These are phyloP conservation scores for Orbilia ellipsospora DNA, from an alignment of 2,329 filamentous ascomycete species.

Conservation along the genomic window DNA sequence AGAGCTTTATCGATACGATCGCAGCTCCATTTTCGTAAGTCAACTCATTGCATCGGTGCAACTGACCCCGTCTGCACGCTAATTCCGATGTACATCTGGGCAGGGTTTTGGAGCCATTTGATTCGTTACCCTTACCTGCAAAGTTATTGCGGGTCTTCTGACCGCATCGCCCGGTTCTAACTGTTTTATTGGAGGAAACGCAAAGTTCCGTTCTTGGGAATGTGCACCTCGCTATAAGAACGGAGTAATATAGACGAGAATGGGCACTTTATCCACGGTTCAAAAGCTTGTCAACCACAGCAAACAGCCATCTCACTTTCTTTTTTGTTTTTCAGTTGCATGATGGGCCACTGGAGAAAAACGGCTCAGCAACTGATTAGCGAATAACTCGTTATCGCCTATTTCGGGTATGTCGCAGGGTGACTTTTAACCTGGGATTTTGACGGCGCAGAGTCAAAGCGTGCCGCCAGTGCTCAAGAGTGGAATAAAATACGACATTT, in stretches of 20 bases:
- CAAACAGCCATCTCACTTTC: background rate
- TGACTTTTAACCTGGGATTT: conserved; percentile 17
- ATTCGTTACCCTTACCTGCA: conserved; percentile 1
- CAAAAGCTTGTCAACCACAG: conserved; percentile 24
- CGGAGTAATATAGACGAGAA: conserved; percentile 39
- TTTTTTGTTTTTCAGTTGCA: background rate
- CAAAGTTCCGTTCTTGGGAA: conserved; percentile 21
- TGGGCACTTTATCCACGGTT: conserved; percentile 50
- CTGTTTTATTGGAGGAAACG: conserved; percentile 45
- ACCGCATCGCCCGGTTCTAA: conserved; percentile 32
- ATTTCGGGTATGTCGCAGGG: conserved; percentile 46
- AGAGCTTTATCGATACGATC: background rate
- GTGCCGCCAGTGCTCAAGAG: background rate
- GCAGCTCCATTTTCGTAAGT: background rate
- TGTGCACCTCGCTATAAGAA: conserved; percentile 6
- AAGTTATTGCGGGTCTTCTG: conserved; percentile 45
- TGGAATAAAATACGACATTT: conserved; percentile 22
- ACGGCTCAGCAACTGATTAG: conserved; percentile 21
- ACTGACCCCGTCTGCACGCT: conserved; percentile 31
- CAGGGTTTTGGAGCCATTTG: background rate
- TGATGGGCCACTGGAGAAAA: conserved; percentile 14
- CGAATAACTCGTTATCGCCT: conserved; percentile 31
- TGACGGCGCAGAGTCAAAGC: background rate
- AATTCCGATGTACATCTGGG: conserved; percentile 11
- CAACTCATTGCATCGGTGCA: conserved; percentile 6